A percentile compares a stretch with the other conserved stretches of the same genome.
Evolutionary conservation across 2,329 filamentous ascomycete species (phyloP).

Genomic region (Coniochaeta prunicola): DNA sequence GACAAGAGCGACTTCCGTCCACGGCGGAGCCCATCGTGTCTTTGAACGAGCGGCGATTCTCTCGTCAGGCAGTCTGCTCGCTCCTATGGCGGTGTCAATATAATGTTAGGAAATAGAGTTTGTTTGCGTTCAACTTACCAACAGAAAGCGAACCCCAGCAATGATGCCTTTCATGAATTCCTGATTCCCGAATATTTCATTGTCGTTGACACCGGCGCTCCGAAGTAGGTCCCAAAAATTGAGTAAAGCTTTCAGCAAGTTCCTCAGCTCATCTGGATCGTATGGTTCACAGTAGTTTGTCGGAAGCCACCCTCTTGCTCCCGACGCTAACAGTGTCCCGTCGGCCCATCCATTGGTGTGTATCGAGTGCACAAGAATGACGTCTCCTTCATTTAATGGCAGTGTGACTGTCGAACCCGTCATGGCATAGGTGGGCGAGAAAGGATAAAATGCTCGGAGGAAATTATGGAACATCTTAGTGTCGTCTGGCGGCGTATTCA

Average conservation of each 20-base stretch:
- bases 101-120: neutral
- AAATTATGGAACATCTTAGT: constrained; percentile 79
- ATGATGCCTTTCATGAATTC: constrained; percentile 94
- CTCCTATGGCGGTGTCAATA: constrained; percentile 50
- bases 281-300: constrained; percentile 98
- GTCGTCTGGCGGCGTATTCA: constrained; percentile 38
- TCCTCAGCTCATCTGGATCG: constrained; percentile 79
- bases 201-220: constrained; percentile 67
- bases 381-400: constrained; percentile 81
- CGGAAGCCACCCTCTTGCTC: constrained; percentile 87
- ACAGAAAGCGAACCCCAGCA: constrained; percentile 79
- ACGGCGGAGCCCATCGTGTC: constrained; percentile 67
- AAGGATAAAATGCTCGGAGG: constrained; percentile 87
- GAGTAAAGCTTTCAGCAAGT: constrained; percentile 75
- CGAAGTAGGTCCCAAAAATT: constrained; percentile 89
- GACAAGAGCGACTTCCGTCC: constrained; percentile 83
- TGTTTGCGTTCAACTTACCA: constrained; percentile 52
- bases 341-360: constrained; percentile 99
- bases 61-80: constrained; percentile 79
- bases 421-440: constrained; percentile 70
- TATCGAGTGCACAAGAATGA: constrained; percentile 90
- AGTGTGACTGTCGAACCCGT: constrained; percentile 84
- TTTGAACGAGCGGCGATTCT: constrained; percentile 68
- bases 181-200: constrained; percentile 77
- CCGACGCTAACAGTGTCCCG: constrained; percentile 79